These are phyloP conservation scores for Tricholoma sp. DNA, from an alignment of 768 basidiomycete species.

Conservation along the genomic window DNA sequence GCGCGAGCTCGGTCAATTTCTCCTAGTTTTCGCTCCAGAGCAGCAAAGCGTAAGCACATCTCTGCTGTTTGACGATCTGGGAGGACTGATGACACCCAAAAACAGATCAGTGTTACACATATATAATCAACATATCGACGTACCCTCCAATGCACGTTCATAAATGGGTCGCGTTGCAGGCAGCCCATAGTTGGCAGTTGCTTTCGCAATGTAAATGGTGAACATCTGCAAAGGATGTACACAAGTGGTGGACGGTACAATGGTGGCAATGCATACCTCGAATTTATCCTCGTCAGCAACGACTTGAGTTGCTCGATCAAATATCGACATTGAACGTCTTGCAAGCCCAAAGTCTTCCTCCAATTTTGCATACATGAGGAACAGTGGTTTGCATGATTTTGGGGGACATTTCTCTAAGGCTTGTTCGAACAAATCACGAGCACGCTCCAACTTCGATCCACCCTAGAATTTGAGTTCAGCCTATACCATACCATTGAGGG, in stretches of 20 bases:
- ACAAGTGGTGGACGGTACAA: not conserved
- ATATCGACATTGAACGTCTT: constrained; percentile 93
- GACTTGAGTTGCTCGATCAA: constrained; percentile 85
- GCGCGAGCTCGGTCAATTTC: constrained; percentile 98
- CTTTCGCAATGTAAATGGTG: constrained; percentile 95
- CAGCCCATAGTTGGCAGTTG: constrained; percentile 90
- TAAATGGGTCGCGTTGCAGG: constrained; percentile 97
- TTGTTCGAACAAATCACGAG: constrained; percentile 97
- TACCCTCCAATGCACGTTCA: constrained; percentile 84
- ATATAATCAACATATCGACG: not conserved
- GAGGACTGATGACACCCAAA: constrained; percentile 39
- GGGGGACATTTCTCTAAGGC: constrained; percentile 94
- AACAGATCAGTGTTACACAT: not conserved
- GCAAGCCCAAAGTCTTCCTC: constrained; percentile 96
- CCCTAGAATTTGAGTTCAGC: constrained; percentile 43
- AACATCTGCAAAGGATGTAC: constrained; percentile 63
- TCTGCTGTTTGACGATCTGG: constrained; percentile 94
- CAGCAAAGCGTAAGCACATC: constrained; percentile 96
- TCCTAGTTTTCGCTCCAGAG: constrained; percentile 93
- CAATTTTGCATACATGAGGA: constrained; percentile 92
- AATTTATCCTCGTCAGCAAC: constrained; percentile 92
- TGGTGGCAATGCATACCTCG: constrained; percentile 54
- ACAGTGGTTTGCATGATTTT: constrained; percentile 91
- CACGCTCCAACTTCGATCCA: constrained; percentile 89
- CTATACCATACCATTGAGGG: too few species aligned